Evolutionary conservation across 257 asterid genomes (phyloP), one percentile per base, ranked within the genome.

Genomic region (Solanum dulcamara): DNA sequence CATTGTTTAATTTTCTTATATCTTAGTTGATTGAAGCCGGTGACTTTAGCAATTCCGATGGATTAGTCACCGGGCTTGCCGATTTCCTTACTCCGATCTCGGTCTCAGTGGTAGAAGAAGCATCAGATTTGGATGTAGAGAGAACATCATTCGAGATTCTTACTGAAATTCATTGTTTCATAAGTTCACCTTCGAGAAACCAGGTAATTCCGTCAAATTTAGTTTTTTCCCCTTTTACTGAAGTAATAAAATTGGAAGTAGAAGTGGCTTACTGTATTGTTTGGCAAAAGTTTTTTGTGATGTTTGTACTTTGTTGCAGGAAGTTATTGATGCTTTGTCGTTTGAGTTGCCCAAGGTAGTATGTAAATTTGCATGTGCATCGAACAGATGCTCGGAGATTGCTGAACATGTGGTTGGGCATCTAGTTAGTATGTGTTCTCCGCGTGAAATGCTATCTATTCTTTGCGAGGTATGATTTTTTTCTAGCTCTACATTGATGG

Each of bases 401-500:
- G 93, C 94, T 6, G 91, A 88, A 83, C 80, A 74, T 6, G 50
- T 93, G 57, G 88, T 94, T 67, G 85, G 90, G 80, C 83, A 28
- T 53, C 93, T 96, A 74, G 87, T 91, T 28, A 90, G 85, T 80
- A 89, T 48, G 83, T 92, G 96, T 67, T 87, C 86, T 87, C 94
- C 99, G 9, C 97, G 98, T 0, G 99, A 96, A 68, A 92, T 95
- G 99, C 94, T 94, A 85, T 83, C 99, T 22, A 87, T 94, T 88
- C 92, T 96, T 48, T 93, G 93, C 82, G 98, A 91, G 90, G 99
- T 96, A 87, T 68, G 67, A 44, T 82, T 66, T 66, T 51, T 85
- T 88, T 42, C 60, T 32, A 71, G 32, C 38, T 64, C 66, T 64
- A 38, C 53, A 71, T 35, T 46, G 77, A 48, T 59, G 53, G 46